phyloP scores from a whole-genome alignment of 441 rosid genomes.

The Geranium incanum region DNA sequence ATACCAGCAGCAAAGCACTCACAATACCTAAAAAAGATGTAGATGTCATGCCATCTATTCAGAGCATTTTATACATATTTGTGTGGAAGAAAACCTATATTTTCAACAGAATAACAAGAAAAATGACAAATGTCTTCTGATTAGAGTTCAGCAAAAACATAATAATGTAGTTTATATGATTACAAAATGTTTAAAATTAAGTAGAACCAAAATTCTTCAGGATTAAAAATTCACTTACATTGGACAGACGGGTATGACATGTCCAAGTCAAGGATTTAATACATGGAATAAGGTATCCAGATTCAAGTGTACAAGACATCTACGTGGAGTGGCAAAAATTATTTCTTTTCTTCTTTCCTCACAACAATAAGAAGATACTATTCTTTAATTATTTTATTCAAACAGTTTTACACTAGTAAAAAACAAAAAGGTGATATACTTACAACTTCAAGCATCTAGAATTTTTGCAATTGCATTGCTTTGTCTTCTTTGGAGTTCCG shows the following conservation, averaged over 20 bases:
- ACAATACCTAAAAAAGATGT: constrained; percentile 52
- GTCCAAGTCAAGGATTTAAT: not conserved
- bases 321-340: not conserved
- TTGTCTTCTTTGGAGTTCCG: constrained; percentile 46
- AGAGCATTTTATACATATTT: not conserved
- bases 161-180: not conserved
- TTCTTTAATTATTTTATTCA: not conserved
- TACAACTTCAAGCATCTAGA: constrained; percentile 69
- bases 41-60: constrained; percentile 2
- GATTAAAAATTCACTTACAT: not conserved
- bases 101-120: not conserved
- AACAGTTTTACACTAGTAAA: not conserved
- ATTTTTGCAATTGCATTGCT: constrained; percentile 55
- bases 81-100: not conserved
- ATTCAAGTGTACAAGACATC: not conserved
- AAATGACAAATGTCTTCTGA: not conserved
- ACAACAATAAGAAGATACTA: not conserved
- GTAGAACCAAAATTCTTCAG: not conserved
- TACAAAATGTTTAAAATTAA: not conserved
- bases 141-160: not conserved
- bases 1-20: constrained; percentile 90
- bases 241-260: not conserved
- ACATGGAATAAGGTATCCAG: not conserved
- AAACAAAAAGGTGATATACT: constrained; percentile 21
- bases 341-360: not conserved